Percentiles rank a stretch among this genome's conserved stretches.
phyloP scores from a whole-genome alignment of 2,329 filamentous ascomycete species.

The Aureobasidium sp. region DNA sequence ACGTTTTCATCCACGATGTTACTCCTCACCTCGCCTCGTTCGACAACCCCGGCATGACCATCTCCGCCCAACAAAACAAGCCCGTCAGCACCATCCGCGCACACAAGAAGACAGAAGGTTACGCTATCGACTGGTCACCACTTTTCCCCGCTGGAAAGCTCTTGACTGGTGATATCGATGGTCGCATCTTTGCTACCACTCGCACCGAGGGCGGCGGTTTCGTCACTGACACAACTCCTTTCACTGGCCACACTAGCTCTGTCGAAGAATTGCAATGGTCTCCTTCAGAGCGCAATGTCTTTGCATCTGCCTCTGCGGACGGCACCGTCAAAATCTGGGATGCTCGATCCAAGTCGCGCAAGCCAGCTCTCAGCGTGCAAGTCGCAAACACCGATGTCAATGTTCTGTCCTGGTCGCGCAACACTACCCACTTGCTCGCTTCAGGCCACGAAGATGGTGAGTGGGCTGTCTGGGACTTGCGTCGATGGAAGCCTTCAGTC shows the following conservation, averaged over 20 bases:
- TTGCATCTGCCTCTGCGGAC: slow-evolving; percentile 88
- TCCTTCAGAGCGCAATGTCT: slow-evolving; percentile 85
- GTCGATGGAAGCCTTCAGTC: slow-evolving; percentile 71
- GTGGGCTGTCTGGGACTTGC: slow-evolving; percentile 94
- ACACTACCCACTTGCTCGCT: slow-evolving; percentile 82
- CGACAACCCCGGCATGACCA: slow-evolving; percentile 74
- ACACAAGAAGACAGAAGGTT: slow-evolving; percentile 82
- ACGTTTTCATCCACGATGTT: slow-evolving; percentile 90
- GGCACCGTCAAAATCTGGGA: slow-evolving; percentile 97
- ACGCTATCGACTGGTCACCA: slow-evolving; percentile 95
- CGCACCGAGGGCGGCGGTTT: slow-evolving; percentile 82
- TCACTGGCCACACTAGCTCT: slow-evolving; percentile 74
- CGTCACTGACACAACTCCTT: slow-evolving; percentile 76
- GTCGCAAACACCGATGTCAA: slow-evolving; percentile 85
- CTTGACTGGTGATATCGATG: slow-evolving; percentile 84
- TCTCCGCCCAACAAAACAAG: slow-evolving; percentile 79
- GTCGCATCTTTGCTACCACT: slow-evolving; percentile 81
- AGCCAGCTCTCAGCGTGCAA: slow-evolving; percentile 79
- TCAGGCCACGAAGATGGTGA: slow-evolving; percentile 88
- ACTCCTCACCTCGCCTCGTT: slow-evolving; percentile 84
- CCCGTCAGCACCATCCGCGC: slow-evolving; percentile 80
- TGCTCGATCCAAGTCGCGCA: slow-evolving; percentile 79
- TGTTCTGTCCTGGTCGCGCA: slow-evolving; percentile 88
- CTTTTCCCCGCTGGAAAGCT: slow-evolving; percentile 74
- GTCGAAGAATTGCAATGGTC: slow-evolving; percentile 98